Evolutionary conservation across 768 basidiomycete genomes (phyloP), one percentile per base, ranked within the genome.

Genomic region (Lactarius trivialis): DNA sequence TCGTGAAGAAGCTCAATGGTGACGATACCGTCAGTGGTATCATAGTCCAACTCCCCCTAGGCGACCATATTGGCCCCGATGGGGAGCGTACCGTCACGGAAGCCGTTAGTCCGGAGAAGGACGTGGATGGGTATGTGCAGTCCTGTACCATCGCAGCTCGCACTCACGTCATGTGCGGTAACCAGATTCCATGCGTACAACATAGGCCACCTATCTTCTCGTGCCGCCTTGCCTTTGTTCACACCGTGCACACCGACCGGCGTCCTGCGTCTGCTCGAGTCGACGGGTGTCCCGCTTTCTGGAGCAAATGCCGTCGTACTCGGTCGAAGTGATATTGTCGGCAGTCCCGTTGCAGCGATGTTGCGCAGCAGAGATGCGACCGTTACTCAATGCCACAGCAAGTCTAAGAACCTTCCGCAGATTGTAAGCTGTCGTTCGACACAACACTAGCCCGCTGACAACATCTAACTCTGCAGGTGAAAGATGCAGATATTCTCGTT

Each of bases 291-390:
- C 60, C 68, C 83, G 19, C 79, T 98, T 61, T 74, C 85, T 21
- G 95, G 97, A 58, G 78, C 90, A 43, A 83, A 86, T 70, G 86
- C 89, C 12, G 95, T 98, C 61, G 93, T 99, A 26, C 86, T 99
- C 49, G 97, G 97, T 64, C 88, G 97, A 67, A 93, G 91, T 71
- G 97, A 99, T 71, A 98, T 99, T 69, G 97, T 99, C 60, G 97
- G 97, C 58, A 96, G 85, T 68, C 97, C 97, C 32, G 94, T 98
- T 55, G 86, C 88, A 39, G 88, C 92, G 36, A 86, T 99, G 81
- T 79, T 99, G 57, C 80, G 93, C 68, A 89, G 87, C 72, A 84
- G 82, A 64, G 90, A 98, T 71, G 95, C 97, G 2, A 99, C 97
- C 24, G 93, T 98, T 65, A 98, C 94, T 24, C 96, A 98, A 74